Base-by-base conservation (phyloP, 495 filamentous ascomycete genomes). In the Neurospora cerealis region DNA sequence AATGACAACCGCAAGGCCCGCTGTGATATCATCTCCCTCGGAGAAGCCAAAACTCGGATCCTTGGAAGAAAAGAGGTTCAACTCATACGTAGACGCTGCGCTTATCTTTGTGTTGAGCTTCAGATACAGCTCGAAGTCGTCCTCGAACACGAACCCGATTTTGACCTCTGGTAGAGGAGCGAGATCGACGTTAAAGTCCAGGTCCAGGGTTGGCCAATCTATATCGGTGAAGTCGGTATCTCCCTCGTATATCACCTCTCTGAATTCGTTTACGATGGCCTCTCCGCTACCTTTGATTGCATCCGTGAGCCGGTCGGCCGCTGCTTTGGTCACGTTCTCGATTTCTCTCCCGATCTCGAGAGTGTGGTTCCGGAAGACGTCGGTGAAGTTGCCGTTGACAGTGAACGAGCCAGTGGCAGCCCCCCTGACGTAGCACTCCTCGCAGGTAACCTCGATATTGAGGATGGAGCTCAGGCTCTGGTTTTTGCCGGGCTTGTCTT, bases 51-150 rank as follows among this genome's bases (percentile, higher is more conserved):
- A 75, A 32, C 21, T 32, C 9, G 81, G 80, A 0, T 81, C 85
- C 32, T 86, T 80, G 8, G 83, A 86, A 2, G 77, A 78, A 74
- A 80, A 88, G 2, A 89, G 73, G 71, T 84, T 86, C n/a, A 88
- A 66, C 4, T 81, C 83, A 74, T 88, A 88, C 0, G 83, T 86
- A 0, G 83, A 81, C 1, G 81, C 82, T 10, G 78, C 78, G 0
- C 81, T 75, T 9, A 88, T 71, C 10, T 78, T 79, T 0, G 85
- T 85, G 70, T 88, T 83, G 36, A 88, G 60, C 69, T 84, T 74
- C 77, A 88, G 80, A 74, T 88, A 89, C 2, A 89, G 73, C 77
- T 89, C 87, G 54, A 89, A 71, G 24, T 80, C 80, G 71, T 86
- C 69, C 7, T 76, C 85, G 40, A 89, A 87, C 69, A 83, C 73